phyloP scores from a whole-genome alignment of 2,329 filamentous ascomycete species.

The Penicillium sp. region DNA sequence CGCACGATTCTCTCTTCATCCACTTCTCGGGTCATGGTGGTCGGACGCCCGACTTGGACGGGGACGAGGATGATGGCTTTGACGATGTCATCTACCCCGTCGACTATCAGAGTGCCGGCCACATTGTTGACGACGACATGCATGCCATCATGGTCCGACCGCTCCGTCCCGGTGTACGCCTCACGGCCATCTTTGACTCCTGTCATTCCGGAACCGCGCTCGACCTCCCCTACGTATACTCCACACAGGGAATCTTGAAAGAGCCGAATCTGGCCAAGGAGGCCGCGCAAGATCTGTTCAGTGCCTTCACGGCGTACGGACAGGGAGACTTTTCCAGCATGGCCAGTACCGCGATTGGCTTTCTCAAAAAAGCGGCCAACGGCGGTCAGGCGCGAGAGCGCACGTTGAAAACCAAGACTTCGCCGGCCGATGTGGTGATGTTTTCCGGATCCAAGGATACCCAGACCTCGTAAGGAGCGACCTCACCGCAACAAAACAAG shows the following conservation, averaged over 20 bases:
- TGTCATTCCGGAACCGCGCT: slow-evolving; percentile 63
- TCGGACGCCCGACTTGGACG: slow-evolving; percentile 65
- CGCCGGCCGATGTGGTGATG: slow-evolving; percentile 92
- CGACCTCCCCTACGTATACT: slow-evolving; percentile 63
- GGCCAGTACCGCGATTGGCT: slow-evolving; percentile 68
- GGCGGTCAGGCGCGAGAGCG: slow-evolving; percentile 73
- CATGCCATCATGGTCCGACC: slow-evolving; percentile 70
- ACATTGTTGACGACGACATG: slow-evolving; percentile 74
- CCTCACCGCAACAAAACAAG: neutral
- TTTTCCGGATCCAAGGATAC: slow-evolving; percentile 95
- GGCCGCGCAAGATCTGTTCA: slow-evolving; percentile 57
- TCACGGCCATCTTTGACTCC: slow-evolving; percentile 63
- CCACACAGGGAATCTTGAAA: slow-evolving; percentile 60
- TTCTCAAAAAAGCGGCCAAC: slow-evolving; percentile 80
- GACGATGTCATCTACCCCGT: slow-evolving; percentile 76
- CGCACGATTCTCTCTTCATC: slow-evolving; percentile 93
- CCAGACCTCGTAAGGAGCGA: slow-evolving; percentile 56
- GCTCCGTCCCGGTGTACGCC: slow-evolving; percentile 77
- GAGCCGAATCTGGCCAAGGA: slow-evolving; percentile 63
- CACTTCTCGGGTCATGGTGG: slow-evolving; percentile 87
- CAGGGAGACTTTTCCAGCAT: slow-evolving; percentile 77
- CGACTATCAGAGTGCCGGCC: slow-evolving; percentile 61
- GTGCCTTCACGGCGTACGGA: slow-evolving; percentile 68
- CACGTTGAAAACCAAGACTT: slow-evolving; percentile 82
- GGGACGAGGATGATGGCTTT: slow-evolving; percentile 68